A percentile compares a stretch with the other conserved stretches of the same genome.
Evolutionary conservation across 1,284 basidiomycete species (phyloP).

Genomic region (Apiotrichum sp.): DNA sequence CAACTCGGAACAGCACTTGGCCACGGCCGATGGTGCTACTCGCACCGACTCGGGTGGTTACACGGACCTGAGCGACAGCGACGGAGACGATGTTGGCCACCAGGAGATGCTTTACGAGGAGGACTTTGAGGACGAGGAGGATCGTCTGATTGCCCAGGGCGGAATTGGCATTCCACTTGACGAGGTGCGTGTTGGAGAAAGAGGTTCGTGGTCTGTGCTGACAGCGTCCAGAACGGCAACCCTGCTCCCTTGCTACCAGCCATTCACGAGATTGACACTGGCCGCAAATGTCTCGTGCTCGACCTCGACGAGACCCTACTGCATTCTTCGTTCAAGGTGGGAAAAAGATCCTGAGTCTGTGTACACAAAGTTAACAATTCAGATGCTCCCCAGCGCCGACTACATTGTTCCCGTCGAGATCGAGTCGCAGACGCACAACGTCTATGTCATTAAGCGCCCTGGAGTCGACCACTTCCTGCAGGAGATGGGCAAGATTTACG

Average conservation of each 20-base stretch:
- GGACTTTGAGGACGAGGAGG: conserved; percentile 64
- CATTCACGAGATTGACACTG: conserved; percentile 63
- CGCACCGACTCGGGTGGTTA: conserved; percentile 34
- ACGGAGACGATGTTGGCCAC: conserved; percentile 40
- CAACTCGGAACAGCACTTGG: conserved; percentile 31
- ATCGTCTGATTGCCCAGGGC: conserved; percentile 68
- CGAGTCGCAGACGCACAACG: conserved; percentile 95
- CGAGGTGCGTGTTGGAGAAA: conserved; percentile 53
- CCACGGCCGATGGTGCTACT: conserved; percentile 19
- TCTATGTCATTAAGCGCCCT: conserved; percentile 97
- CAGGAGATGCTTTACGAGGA: conserved; percentile 50
- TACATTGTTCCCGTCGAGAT: conserved; percentile 99
- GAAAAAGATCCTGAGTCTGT: background rate
- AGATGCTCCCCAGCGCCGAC: conserved; percentile 93
- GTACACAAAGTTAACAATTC: background rate
- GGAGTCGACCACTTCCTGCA: conserved; percentile 96
- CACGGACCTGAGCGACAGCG: conserved; percentile 35
- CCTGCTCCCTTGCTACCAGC: conserved; percentile 77
- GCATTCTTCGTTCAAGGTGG: conserved; percentile 85
- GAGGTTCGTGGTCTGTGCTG: conserved; percentile 4
- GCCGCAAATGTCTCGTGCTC: conserved; percentile 86
- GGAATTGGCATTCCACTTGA: conserved; percentile 76
- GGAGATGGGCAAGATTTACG: conserved; percentile 95
- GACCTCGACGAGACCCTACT: conserved; percentile 95
- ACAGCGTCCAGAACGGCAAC: conserved; percentile 61